phyloP scores from a whole-genome alignment of 495 filamentous ascomycete species.

The Hypomontagnella submonticulosa region DNA sequence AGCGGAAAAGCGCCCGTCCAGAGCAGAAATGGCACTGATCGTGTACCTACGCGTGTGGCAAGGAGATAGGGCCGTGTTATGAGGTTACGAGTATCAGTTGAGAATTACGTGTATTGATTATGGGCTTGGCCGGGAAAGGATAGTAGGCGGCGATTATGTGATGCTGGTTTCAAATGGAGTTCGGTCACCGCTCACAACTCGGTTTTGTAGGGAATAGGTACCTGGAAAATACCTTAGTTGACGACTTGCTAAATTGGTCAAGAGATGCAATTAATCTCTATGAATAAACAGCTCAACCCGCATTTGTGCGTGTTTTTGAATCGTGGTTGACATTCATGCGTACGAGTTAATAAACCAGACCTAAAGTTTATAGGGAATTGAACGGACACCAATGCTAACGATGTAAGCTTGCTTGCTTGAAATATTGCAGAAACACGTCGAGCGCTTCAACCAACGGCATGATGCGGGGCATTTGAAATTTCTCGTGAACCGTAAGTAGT shows the following conservation, averaged over 20 bases:
- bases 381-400: no score
- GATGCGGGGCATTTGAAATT: constrained; percentile 22
- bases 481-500: neutral
- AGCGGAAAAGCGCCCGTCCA: constrained; percentile 28
- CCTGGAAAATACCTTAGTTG: no score
- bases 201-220: no score
- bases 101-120: constrained; percentile 11
- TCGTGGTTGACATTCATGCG: no score
- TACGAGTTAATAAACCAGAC: no score
- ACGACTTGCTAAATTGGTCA: constrained; percentile 1
- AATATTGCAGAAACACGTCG: constrained; percentile 38
- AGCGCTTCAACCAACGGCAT: constrained; percentile 25
- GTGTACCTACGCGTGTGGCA: constrained; percentile 41
- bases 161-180: constrained; percentile 23
- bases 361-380: no score
- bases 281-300: no score
- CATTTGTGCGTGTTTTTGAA: no score
- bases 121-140: constrained; percentile 2
- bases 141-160: constrained; percentile 1
- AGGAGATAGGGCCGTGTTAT: constrained; percentile 35
- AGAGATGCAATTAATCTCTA: neutral
- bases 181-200: constrained; percentile 11
- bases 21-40: constrained; percentile 37
- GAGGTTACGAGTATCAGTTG: constrained; percentile 5
- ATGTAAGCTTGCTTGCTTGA: constrained; percentile 4